A percentile compares a stretch with the other conserved stretches of the same genome.
Evolutionary conservation across 768 basidiomycete species (phyloP).

Genomic region (Rubroboletus pulcherrimus): DNA sequence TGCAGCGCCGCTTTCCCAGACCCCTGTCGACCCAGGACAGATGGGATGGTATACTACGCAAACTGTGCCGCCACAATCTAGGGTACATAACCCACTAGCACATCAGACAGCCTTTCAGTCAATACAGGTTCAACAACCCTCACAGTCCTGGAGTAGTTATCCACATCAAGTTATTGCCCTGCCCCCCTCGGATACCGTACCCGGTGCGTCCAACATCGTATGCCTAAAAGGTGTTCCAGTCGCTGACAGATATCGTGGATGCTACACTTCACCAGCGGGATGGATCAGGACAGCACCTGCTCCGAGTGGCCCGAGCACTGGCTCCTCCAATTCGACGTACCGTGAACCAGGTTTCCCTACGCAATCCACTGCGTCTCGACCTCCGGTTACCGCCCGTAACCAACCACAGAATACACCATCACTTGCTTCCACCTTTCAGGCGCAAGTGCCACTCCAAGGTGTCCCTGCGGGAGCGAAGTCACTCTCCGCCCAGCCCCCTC

Average conservation of each 20-base stretch:
- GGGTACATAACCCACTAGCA: background rate
- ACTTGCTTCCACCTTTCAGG: background rate
- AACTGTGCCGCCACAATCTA: conserved; percentile 5
- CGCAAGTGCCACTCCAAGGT: conserved; percentile 3
- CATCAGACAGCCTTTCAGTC: conserved; percentile 4
- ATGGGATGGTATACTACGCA: conserved; percentile 11
- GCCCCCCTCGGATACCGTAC: background rate
- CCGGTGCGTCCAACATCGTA: conserved; percentile 9
- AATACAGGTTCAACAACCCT: conserved; percentile 4
- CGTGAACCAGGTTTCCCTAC: background rate
- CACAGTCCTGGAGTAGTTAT: conserved; percentile 11
- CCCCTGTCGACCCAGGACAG: conserved; percentile 4
- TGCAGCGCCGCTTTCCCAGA: background rate
- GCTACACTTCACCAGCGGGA: conserved; percentile 3
- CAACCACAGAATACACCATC: background rate
- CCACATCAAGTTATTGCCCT: background rate
- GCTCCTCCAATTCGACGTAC: background rate
- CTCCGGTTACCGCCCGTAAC: background rate
- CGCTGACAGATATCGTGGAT: background rate
- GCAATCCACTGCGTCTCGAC: background rate
- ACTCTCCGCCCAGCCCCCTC: background rate
- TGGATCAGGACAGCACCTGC: background rate
- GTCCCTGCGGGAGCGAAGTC: background rate
- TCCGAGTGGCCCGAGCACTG: background rate
- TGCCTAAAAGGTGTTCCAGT: background rate